A percentile compares a stretch with the other conserved stretches of the same genome.
phyloP scores from a whole-genome alignment of 2,329 filamentous ascomycete species.

The Monosporascus sp. region DNA sequence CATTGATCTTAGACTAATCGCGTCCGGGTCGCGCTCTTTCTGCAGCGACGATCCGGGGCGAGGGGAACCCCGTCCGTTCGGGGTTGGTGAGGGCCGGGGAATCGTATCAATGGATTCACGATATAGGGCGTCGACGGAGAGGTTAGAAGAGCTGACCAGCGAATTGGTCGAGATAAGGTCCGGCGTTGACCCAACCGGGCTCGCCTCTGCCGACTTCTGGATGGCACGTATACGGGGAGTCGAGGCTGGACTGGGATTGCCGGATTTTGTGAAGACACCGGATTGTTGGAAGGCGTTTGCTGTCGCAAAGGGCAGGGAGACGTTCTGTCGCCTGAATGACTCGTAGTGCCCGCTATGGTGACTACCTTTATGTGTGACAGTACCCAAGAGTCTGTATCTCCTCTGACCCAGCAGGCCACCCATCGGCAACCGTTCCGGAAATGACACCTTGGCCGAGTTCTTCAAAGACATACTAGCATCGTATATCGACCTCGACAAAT shows the following conservation, averaged over 20 bases:
- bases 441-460: constrained; percentile 89
- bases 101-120: constrained; percentile 15
- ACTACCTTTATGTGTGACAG: constrained; percentile 91
- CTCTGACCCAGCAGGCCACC: constrained; percentile 73
- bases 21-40: constrained; percentile 42
- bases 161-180: constrained; percentile 40
- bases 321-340: constrained; percentile 82
- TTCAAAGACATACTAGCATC: constrained; percentile 77
- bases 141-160: constrained; percentile 30
- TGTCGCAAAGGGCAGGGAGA: constrained; percentile 76
- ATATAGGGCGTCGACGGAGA: constrained; percentile 28
- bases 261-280: constrained; percentile 63
- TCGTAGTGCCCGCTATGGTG: constrained; percentile 98
- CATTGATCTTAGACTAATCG: constrained; percentile 50
- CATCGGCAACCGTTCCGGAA: constrained; percentile 79
- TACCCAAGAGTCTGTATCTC: constrained; percentile 76
- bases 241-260: constrained; percentile 42
- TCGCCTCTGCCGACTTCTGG: constrained; percentile 30
- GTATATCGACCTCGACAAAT: constrained; percentile 90
- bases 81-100: constrained; percentile 11
- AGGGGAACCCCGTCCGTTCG: constrained; percentile 11
- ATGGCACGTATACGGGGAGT: constrained; percentile 40
- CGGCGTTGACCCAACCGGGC: constrained; percentile 41
- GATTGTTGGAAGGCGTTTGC: constrained; percentile 72
- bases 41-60: constrained; percentile 17